Evolutionary conservation across 345 rosid genomes (phyloP), one percentile per base, ranked within the genome.

Genomic region (Linum tenue): DNA sequence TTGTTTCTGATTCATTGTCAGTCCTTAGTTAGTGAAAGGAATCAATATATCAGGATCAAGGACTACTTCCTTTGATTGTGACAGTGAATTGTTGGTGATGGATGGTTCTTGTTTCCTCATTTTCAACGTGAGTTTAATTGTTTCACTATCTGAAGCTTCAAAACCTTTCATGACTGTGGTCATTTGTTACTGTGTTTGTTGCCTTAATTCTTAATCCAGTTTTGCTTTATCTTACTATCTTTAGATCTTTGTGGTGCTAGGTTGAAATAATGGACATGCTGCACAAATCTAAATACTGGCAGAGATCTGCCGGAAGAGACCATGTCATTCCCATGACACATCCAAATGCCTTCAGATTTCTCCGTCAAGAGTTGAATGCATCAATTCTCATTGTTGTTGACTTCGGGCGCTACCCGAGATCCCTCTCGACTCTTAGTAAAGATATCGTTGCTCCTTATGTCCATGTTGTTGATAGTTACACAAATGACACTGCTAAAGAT

Each of bases 291-390:
- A 80, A 84, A 72, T 84, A 88, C 72, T 94, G 96, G 96, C 89
- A 90, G 79, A 86, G 86, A 65, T 94, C 99, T 69, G 84, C 82
- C 64, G 97, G 99, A 39, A 88, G 85, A 78, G 97, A 94, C 79
- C 99, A 94, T 69, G 88, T 94, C 67, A 85, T 94, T 83, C 92
- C 96, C 36, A 90, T 90, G 96, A 88, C 96, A 68, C 99, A 94
- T 83, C 99, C 99, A n/a, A 94, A 94, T 77, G 99, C 99, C 65
- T 90, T 94, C 76, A 84, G 99, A 80, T 94, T 90, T 81, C 88
- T 83, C 36, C 83, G 97, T 69, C 84, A 84, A 65, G 76, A 82
- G 80, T 80, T 86, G 79, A 94, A 94, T 55, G 92, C 96, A 40
- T 88, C 97, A 35, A 83, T 94, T 71, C 87, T 94, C 56, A 63